A percentile compares a stretch with the other conserved stretches of the same genome.
phyloP scores from a whole-genome alignment of 345 rosid species.

The Gossypium arboreum region DNA sequence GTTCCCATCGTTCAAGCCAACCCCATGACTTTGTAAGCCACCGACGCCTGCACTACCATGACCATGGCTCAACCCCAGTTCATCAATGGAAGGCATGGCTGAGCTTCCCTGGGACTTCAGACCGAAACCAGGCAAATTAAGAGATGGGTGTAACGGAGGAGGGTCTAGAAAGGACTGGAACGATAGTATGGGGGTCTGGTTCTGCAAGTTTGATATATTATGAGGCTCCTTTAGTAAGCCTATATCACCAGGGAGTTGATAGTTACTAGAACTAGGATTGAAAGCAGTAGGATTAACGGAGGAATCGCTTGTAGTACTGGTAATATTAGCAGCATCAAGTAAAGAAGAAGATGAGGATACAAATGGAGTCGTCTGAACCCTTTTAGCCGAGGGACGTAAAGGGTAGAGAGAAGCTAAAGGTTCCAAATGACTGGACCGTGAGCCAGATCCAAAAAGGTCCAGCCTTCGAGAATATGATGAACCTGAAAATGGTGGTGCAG shows the following conservation, averaged over 20 bases:
- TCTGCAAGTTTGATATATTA: constrained; percentile 30
- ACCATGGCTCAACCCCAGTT: constrained; percentile 32
- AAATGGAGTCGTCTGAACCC: constrained; percentile 37
- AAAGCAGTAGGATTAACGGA: constrained; percentile 20
- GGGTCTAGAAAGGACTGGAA: constrained; percentile 35
- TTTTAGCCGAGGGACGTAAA: constrained; percentile 52
- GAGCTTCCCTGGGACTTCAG: constrained; percentile 25
- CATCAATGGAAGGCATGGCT: constrained; percentile 30
- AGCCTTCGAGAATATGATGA: constrained; percentile 54
- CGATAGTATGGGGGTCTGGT: constrained; percentile 26
- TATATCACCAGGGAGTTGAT: constrained; percentile 32
- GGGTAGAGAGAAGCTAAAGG: constrained; percentile 39
- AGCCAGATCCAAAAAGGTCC: constrained; percentile 59
- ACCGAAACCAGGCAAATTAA: constrained; percentile 20
- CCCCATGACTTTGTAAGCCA: constrained; percentile 10
- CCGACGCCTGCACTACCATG: constrained; percentile 26
- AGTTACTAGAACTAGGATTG: constrained; percentile 31
- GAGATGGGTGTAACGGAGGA: constrained; percentile 23
- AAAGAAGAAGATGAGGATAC: constrained; percentile 24
- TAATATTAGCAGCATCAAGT: constrained; percentile 20
- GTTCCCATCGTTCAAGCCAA: constrained; percentile 8
- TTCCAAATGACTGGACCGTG: constrained; percentile 38
- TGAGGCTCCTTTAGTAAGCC: constrained; percentile 29
- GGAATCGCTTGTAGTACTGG: constrained; percentile 3
- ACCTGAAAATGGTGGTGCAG: constrained; percentile 71